Base-by-base conservation (phyloP, 1,284 basidiomycete species). In the Neonothopanus nambi region DNA sequence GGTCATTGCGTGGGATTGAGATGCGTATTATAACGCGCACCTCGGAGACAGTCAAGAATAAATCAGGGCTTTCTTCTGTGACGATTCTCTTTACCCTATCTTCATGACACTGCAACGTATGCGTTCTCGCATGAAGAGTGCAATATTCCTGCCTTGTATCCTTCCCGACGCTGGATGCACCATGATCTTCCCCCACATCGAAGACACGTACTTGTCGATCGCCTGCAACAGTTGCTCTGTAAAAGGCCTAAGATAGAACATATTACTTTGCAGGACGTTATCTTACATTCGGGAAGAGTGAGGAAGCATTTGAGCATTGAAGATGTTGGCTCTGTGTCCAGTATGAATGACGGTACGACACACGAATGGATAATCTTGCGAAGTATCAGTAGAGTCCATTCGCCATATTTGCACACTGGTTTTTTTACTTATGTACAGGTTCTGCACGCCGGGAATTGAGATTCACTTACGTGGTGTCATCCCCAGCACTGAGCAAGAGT, bases 311-410 rank as follows among this genome's bases (percentile, higher is more conserved):
- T 91, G 85, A 2, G 85, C 85, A 54, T 85, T 88, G 75, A 98
- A 98, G 55, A 98, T 94, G 66, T 97, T 97, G 15, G 80, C 84
- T 24, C 74, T 78, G 70, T 98, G 95, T 1, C 91, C 92, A 1
- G 91, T 94, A 12, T 78, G 65, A 55, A 94, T 85, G 56, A 82
- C 81, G 37, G 75, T 74, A 55, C 75, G 80, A 66, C 80, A 88
- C 52, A 70, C 75, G 67, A 80, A 91, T 48, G 83, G 89, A 68
- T 73, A 88, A 61, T 68, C 78, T 57, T 59, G 56, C 11, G 63
- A 58, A 6, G 65, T 59, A 35, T 75, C 64, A 17, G 62, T 63
- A n/a, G 67, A 61, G 55, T 81, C 77, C 56, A 84, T 72, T 42
- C 78, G 74, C 89, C 89, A 89, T 65, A 95, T 72, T 67, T 88